Percentiles rank a stretch among this genome's conserved stretches.
Evolutionary conservation across 1,284 basidiomycete genomes (phyloP).

Genomic region (Trametes pubescens): DNA sequence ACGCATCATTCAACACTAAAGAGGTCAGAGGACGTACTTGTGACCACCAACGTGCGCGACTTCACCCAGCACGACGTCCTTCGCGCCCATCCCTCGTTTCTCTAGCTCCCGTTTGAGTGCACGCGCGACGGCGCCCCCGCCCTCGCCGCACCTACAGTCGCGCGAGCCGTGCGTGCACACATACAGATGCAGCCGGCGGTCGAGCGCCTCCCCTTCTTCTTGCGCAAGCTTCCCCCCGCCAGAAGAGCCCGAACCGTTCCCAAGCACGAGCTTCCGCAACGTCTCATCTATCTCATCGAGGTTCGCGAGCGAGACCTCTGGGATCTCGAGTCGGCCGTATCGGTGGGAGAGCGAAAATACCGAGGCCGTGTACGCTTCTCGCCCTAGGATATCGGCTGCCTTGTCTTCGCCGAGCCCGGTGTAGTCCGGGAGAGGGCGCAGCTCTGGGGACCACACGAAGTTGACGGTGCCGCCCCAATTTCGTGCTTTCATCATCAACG

Average conservation of each 20-base stretch:
- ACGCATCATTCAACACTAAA: background rate
- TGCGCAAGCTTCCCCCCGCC: background rate
- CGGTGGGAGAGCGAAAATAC: slow-evolving; percentile 55
- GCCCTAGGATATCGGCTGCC: slow-evolving; percentile 4
- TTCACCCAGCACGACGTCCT: slow-evolving; percentile 58
- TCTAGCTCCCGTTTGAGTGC: slow-evolving; percentile 43
- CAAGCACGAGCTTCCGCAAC: slow-evolving; percentile 47
- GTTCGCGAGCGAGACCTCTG: slow-evolving; percentile 55
- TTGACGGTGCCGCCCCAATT: slow-evolving; percentile 66
- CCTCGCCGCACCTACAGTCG: slow-evolving; percentile 66
- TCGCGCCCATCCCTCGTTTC: slow-evolving; percentile 31
- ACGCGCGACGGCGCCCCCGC: slow-evolving; percentile 59
- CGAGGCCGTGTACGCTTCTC: slow-evolving; percentile 49
- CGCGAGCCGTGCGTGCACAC: slow-evolving; percentile 48
- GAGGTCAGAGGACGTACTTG: slow-evolving; percentile 55
- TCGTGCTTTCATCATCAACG: slow-evolving; percentile 52
- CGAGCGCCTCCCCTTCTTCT: slow-evolving; percentile 4
- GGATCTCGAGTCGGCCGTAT: slow-evolving; percentile 55
- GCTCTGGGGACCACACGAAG: slow-evolving; percentile 58
- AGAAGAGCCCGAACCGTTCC: background rate
- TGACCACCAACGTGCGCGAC: slow-evolving; percentile 88
- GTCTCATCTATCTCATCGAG: slow-evolving; percentile 52
- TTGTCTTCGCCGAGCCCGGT: slow-evolving; percentile 29
- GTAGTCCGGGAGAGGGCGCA: slow-evolving; percentile 30
- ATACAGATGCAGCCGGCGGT: slow-evolving; percentile 60